phyloP scores from a whole-genome alignment of 768 basidiomycete species.

The Boletellus ananiceps region DNA sequence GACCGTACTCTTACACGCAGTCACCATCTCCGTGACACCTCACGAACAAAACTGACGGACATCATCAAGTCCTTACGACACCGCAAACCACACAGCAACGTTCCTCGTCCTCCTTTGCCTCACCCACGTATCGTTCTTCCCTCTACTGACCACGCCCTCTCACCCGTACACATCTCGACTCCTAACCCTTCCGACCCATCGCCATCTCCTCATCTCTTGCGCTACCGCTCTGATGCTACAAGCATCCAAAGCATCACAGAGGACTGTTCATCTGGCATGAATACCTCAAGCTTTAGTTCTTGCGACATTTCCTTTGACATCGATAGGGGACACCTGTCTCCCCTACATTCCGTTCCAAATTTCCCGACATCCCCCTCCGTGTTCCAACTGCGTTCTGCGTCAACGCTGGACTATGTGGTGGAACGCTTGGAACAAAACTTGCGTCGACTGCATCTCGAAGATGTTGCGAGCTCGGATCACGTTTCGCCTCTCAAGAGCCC shows the following conservation, averaged over 20 bases:
- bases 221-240: slow-evolving; percentile 1
- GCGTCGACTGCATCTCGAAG: slow-evolving; percentile 17
- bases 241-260: slow-evolving; percentile 10
- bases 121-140: slow-evolving; percentile 3
- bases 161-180: slow-evolving; percentile 1
- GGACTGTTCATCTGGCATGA: slow-evolving; percentile 13
- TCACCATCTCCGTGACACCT: slow-evolving; percentile 15
- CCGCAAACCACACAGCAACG: slow-evolving; percentile 5
- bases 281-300: background rate
- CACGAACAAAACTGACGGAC: slow-evolving; percentile 16
- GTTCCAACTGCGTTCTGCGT: slow-evolving; percentile 21
- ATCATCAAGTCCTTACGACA: slow-evolving; percentile 22
- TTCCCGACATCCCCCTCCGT: slow-evolving; percentile 16
- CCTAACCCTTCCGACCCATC: background rate
- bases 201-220: background rate
- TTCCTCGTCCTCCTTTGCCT: slow-evolving; percentile 3
- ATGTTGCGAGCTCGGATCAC: slow-evolving; percentile 4
- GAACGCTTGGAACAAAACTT: slow-evolving; percentile 18
- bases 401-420: slow-evolving; percentile 15
- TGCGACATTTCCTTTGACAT: background rate
- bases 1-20: slow-evolving; percentile 7
- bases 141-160: slow-evolving; percentile 5
- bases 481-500: background rate
- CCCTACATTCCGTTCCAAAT: background rate
- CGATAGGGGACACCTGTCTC: background rate